phyloP scores from a whole-genome alignment of 78 protist genomes.

The Paratrimastix pyriformis region DNA sequence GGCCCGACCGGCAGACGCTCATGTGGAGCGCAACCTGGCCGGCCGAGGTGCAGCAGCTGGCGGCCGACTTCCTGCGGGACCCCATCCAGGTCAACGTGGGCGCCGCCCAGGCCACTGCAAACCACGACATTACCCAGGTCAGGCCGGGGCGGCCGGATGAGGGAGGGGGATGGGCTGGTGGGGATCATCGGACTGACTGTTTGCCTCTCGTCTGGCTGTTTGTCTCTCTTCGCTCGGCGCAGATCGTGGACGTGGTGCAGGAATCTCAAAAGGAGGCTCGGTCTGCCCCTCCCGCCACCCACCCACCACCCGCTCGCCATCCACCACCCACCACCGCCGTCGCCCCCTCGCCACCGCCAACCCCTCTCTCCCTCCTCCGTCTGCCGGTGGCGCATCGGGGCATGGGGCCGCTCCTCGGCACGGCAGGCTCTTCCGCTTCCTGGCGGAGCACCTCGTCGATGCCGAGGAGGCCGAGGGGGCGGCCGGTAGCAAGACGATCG shows the following conservation, averaged over 20 bases:
- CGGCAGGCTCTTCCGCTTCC: not conserved
- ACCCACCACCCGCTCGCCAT: too few species aligned
- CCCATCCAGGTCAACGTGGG: constrained; percentile 34
- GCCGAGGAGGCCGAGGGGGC: not conserved
- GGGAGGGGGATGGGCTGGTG: too few species aligned
- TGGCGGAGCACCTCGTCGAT: not conserved
- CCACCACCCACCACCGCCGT: too few species aligned
- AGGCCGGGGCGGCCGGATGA: too few species aligned
- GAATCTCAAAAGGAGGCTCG: not conserved
- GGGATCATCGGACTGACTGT: too few species aligned
- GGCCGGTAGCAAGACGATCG: not conserved
- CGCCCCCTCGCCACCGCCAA: too few species aligned
- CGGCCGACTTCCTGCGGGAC: constrained; percentile 16
- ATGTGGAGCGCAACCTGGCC: constrained; percentile 45
- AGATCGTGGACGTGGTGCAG: not conserved
- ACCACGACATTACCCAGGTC: too few species aligned
- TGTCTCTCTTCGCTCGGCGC: not conserved
- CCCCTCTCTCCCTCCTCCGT: too few species aligned
- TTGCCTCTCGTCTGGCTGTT: too few species aligned
- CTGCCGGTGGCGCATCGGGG: too few species aligned
- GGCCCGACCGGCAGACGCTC: constrained; percentile 29
- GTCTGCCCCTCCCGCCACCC: too few species aligned
- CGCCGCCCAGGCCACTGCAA: constrained; percentile 13
- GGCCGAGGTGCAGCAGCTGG: constrained; percentile 23
- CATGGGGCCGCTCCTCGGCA: too few species aligned